These are phyloP conservation scores for Taphrina deformans DNA, from an alignment of 1,139 yeast genomes.

Conservation along the genomic window DNA sequence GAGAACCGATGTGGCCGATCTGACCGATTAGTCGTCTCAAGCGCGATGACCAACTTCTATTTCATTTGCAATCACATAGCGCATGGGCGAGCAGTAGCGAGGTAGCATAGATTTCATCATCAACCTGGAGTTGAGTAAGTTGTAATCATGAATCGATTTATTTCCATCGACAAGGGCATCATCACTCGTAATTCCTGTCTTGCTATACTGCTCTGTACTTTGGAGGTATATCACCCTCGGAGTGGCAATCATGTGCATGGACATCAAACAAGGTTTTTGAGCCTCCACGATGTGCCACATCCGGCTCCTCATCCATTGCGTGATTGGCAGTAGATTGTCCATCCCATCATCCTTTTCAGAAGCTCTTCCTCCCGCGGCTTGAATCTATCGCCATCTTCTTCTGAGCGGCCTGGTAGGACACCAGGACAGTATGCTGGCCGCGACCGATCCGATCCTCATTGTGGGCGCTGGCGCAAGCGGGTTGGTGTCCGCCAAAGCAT, in stretches of 20 bases:
- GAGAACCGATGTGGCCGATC: constrained; percentile 31
- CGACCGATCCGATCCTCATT: constrained; percentile 5
- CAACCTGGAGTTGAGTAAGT: not conserved
- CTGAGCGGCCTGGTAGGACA: no score
- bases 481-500: constrained; percentile 57
- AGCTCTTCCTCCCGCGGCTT: no score
- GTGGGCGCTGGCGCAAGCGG: constrained; percentile 73
- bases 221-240: no score
- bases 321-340: no score
- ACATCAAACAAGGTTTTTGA: not conserved
- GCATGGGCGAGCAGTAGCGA: not conserved
- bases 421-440: not conserved
- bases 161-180: no score
- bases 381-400: no score
- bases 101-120: not conserved
- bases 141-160: not conserved
- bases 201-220: no score
- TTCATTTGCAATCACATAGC: not conserved
- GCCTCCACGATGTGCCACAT: not conserved
- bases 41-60: not conserved
- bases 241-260: no score
- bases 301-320: not conserved
- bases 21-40: constrained; percentile 9
- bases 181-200: no score
- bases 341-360: no score